These are phyloP conservation scores for Purpureocillium lavendulum DNA, from an alignment of 2,329 filamentous ascomycete genomes.

Conservation along the genomic window DNA sequence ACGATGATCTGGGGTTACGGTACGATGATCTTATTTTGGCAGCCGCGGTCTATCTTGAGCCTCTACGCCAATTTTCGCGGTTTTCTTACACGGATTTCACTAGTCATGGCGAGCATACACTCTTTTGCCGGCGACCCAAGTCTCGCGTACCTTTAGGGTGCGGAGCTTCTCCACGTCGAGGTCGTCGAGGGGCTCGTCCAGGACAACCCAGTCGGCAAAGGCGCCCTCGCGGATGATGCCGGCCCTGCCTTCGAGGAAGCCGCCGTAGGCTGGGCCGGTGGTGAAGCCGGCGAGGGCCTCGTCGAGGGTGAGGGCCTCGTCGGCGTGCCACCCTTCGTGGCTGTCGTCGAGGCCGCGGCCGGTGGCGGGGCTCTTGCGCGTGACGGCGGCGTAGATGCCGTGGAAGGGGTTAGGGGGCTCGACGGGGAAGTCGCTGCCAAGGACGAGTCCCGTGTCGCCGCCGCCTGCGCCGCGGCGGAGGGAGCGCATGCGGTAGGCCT, in stretches of 20 bases:
- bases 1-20: too few relatives aligned
- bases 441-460: constrained; percentile 39
- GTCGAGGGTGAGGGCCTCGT: constrained; percentile 49
- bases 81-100: background rate
- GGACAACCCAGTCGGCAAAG: constrained; percentile 64
- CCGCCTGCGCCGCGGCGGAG: constrained; percentile 34
- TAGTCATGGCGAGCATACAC: constrained; percentile 27
- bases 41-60: too few relatives aligned
- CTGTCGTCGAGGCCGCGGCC: constrained; percentile 39
- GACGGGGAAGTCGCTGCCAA: constrained; percentile 66
- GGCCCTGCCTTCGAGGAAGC: constrained; percentile 49
- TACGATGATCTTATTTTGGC: too few relatives aligned
- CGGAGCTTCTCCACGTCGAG: constrained; percentile 44
- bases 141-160: constrained; percentile 50
- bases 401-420: constrained; percentile 60
- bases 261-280: constrained; percentile 47
- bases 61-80: background rate
- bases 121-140: constrained; percentile 54
- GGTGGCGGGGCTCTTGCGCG: constrained; percentile 50
- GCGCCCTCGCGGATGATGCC: constrained; percentile 52
- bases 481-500: constrained; percentile 60
- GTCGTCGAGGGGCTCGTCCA: constrained; percentile 47
- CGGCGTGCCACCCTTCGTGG: constrained; percentile 46
- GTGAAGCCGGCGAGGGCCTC: constrained; percentile 58
- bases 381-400: constrained; percentile 60